Percentiles rank a stretch among this genome's conserved stretches.
phyloP scores from a whole-genome alignment of 2,329 filamentous ascomycete species.

The Cladosporium austrohemisphaericum region DNA sequence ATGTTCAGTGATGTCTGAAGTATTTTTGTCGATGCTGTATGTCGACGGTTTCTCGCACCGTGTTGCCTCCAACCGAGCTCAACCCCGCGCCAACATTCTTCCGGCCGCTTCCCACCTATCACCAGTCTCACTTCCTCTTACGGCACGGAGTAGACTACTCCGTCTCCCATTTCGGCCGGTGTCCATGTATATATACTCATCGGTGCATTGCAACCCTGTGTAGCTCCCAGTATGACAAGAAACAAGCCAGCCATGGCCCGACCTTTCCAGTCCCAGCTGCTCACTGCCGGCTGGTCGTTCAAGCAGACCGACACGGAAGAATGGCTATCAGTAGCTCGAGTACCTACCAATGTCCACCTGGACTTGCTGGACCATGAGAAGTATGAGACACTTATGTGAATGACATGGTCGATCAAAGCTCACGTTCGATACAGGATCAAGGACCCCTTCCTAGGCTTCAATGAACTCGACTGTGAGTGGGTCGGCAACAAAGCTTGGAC shows the following conservation, averaged over 20 bases:
- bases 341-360: conserved; percentile 48
- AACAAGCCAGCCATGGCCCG: conserved; percentile 16
- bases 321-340: conserved; percentile 43
- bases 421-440: conserved; percentile 38
- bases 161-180: too few species aligned
- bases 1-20: too few species aligned
- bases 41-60: too few species aligned
- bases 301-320: conserved; percentile 41
- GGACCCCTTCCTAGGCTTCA: conserved; percentile 50
- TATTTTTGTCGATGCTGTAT: too few species aligned
- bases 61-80: too few species aligned
- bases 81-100: not conserved
- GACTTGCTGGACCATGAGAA: conserved; percentile 46
- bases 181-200: too few species aligned
- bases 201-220: too few species aligned
- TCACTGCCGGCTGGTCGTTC: conserved; percentile 44
- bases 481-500: conserved; percentile 47
- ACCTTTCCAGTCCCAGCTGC: conserved; percentile 25
- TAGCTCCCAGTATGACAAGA: too few species aligned
- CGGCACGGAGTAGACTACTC: too few species aligned
- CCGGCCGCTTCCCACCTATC: not conserved
- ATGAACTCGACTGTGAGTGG: conserved; percentile 49
- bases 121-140: too few species aligned
- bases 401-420: conserved; percentile 13
- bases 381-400: conserved; percentile 25